Evolutionary conservation across 140 eudicot species (phyloP), one percentile per base, ranked within the genome.

Genomic region (Oenanthe javanica): DNA sequence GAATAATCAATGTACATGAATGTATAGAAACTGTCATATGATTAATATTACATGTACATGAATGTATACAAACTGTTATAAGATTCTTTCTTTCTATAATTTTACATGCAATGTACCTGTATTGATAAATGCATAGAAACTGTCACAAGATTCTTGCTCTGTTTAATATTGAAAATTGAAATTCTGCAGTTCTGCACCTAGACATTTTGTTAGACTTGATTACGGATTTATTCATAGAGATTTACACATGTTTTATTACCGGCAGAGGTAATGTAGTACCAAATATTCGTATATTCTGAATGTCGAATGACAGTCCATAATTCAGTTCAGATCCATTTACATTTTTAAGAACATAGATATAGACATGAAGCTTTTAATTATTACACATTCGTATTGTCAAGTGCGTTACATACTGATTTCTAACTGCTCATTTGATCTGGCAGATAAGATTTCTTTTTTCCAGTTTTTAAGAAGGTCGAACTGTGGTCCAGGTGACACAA

Each of bases 401-500:
- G 86, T 87, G 84, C 70, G 72, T 77, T 70, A 40, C 38, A 0
- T 72, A 84, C 75, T 82, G 80, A 86, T 86, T 89, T 84, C 15
- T 61, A 80, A 75, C 80, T 79, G 84, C 83, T 82, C 79, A 81
- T 77, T 83, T 75, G 72, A 77, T 40, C 84, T 84, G 90, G 81
- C 89, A 86, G 77, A 85, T 67, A 83, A 84, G 83, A 82, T 84
- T 81, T 83, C 10, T 82, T 69, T 86, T 42, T 23, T 81, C 86
- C 25, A 63, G 47, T 86, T 40, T 46, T 83, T 82, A 36, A 40
- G 47, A 48, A 47, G 47, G 31, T 82, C 75, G 13, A 78, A 82
- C 79, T 85, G 79, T 75, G 80, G 83, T 82, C 86, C 86, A 83
- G 82, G 76, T 46, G 77, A 83, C 91, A 85, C 76, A 83, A 31